phyloP scores from a whole-genome alignment of 2,329 filamentous ascomycete genomes.

The Fusarium fujikuroi region DNA sequence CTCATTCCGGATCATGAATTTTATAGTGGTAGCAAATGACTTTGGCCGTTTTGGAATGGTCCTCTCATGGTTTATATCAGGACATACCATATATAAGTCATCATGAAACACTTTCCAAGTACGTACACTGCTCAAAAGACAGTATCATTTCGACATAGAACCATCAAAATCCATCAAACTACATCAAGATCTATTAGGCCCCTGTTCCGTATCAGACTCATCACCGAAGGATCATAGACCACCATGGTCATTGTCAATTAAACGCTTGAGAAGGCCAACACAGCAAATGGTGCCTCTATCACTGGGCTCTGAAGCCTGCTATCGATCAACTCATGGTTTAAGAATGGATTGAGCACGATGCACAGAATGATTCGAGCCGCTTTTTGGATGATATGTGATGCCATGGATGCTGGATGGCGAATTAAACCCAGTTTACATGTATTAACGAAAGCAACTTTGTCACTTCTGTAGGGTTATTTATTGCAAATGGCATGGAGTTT shows the following conservation, averaged over 20 bases:
- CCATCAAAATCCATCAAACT: too few species aligned
- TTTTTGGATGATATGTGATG: background rate
- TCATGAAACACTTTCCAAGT: background rate
- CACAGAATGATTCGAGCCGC: background rate
- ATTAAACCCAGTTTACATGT: background rate
- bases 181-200: too few species aligned
- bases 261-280: background rate
- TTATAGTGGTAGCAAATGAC: rapidly evolving
- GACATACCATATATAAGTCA: background rate
- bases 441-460: background rate
- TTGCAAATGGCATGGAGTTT: background rate
- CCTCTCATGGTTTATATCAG: background rate
- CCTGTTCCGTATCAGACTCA: too few species aligned
- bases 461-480: background rate
- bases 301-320: rapidly evolving
- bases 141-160: background rate
- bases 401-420: background rate
- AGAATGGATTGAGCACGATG: background rate
- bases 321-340: rapidly evolving
- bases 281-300: background rate
- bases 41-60: background rate
- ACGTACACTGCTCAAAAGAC: background rate
- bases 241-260: background rate
- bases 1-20: background rate
- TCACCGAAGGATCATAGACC: background rate